Evolutionary conservation across 75 land plant species (phyloP), one percentile per base, ranked within the genome.

Genomic region (Larix kaempferi): DNA sequence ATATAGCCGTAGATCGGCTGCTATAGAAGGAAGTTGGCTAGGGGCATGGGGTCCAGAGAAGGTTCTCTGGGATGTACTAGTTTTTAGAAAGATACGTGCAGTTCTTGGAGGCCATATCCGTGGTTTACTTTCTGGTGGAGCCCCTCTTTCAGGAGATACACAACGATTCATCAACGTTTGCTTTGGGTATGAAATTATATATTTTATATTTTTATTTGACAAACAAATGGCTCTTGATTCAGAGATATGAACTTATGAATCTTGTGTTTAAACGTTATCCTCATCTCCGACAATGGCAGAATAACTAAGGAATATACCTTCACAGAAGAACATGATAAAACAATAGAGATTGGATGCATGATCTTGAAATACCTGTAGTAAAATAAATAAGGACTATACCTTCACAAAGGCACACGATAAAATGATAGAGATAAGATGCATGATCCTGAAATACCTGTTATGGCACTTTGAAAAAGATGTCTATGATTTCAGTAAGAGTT

Each of bases 101-200:
- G 78, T 90, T 73, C 79, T 94, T 17, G 97, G 97, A 71, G 97
- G 97, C 19, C 83, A 78, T 33, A 73, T 92, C 29, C 90, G 97
- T 26, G 91, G 91, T 56, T 33, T 94, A 69, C 88, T 94, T 39
- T 94, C 89, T 77, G 97, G 97, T 49, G 97, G 97, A 11, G 97
- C 97, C 76, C 97, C 97, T 37, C 94, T 94, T 52, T 94, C 97
- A 75, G 89, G 81, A 26, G 97, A 94, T 78, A 92, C 97, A 57
- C 97, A 94, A 80, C 80, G 97, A 82, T 94, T 94, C 66, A 94
- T 94, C 67, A 94, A 94, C 76, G 90, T 94, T 59, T 94, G 97
- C 80, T 69, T 94, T 66, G 94, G 95, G 97, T 94, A 37, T 72
- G 80, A 39, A 57, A 26, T 55, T 56, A 33, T 19, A 6, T 6